phyloP scores from a whole-genome alignment of 257 asterid genomes.

The Fraxinus cuspidata region DNA sequence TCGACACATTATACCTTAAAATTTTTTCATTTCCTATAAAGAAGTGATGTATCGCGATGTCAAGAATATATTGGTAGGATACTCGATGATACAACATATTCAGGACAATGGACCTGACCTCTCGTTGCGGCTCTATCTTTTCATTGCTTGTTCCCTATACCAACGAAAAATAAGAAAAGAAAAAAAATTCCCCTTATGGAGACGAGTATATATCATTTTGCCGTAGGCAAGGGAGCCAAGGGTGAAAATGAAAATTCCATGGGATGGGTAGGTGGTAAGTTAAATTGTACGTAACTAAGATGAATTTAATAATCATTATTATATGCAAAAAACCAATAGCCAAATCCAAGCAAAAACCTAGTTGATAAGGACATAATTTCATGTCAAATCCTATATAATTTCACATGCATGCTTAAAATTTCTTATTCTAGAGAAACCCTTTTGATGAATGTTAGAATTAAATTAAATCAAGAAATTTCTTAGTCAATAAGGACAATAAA shows the following conservation, averaged over 20 bases:
- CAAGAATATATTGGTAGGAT: too few species aligned
- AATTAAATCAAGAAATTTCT: not conserved
- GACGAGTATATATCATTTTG: too few species aligned
- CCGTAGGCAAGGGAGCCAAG: too few species aligned
- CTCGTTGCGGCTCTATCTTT: too few species aligned
- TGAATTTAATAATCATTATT: not conserved
- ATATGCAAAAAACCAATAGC: constrained; percentile 8
- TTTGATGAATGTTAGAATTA: constrained; percentile 41
- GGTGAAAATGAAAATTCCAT: too few species aligned
- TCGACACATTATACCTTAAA: too few species aligned
- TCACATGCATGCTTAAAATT: not conserved
- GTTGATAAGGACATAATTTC: constrained; percentile 24
- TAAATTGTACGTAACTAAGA: not conserved
- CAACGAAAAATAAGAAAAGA: not conserved
- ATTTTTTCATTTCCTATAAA: too few species aligned
- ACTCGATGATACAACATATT: too few species aligned
- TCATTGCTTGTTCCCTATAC: not conserved
- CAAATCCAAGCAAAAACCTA: constrained; percentile 27
- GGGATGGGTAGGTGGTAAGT: not conserved
- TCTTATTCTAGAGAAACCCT: constrained; percentile 24
- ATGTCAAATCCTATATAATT: constrained; percentile 15
- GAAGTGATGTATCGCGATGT: too few species aligned
- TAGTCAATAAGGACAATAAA: constrained; percentile 24
- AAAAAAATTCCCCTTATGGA: constrained; percentile 18
- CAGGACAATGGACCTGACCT: too few species aligned